Percentiles rank a stretch among this genome's conserved stretches.
These are phyloP conservation scores for Peronospora belbahrii DNA, from an alignment of 352 stramenopile genomes.

Conservation along the genomic window DNA sequence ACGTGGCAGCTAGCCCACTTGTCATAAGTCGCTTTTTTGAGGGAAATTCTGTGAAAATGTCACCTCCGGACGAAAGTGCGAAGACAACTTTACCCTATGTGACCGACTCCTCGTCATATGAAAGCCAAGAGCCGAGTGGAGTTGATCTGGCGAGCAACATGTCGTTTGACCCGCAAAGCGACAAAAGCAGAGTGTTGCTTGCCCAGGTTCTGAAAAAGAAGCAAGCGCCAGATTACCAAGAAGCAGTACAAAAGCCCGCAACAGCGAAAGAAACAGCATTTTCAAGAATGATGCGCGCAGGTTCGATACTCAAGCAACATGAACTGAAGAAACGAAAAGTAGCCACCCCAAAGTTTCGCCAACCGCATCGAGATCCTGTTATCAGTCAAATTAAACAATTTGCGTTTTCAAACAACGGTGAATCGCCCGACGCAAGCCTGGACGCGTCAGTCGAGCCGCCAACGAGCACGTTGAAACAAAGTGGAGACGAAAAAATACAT, in stretches of 20 bases:
- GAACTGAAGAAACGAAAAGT: slow-evolving; percentile 46
- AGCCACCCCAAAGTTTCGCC: slow-evolving; percentile 7
- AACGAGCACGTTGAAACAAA: slow-evolving; percentile 4
- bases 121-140: slow-evolving; percentile 48
- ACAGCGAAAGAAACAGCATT: slow-evolving; percentile 68
- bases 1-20: slow-evolving; percentile 9
- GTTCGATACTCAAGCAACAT: slow-evolving; percentile 43
- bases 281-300: slow-evolving; percentile 70
- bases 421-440: background rate
- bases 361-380: slow-evolving; percentile 8
- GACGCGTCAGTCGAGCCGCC: slow-evolving; percentile 1
- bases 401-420: slow-evolving; percentile 5
- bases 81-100: slow-evolving; percentile 17
- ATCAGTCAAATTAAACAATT: slow-evolving; percentile 24
- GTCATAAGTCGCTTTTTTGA: slow-evolving; percentile 45
- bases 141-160: slow-evolving; percentile 44
- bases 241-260: background rate
- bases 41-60: slow-evolving; percentile 20
- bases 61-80: slow-evolving; percentile 18
- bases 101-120: slow-evolving; percentile 20
- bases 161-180: slow-evolving; percentile 43
- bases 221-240: slow-evolving; percentile 14
- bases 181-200: slow-evolving; percentile 8
- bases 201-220: slow-evolving; percentile 39
- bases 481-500: slow-evolving; percentile 2